phyloP scores from a whole-genome alignment of 805 yeast genomes.

The Candida incommunis region DNA sequence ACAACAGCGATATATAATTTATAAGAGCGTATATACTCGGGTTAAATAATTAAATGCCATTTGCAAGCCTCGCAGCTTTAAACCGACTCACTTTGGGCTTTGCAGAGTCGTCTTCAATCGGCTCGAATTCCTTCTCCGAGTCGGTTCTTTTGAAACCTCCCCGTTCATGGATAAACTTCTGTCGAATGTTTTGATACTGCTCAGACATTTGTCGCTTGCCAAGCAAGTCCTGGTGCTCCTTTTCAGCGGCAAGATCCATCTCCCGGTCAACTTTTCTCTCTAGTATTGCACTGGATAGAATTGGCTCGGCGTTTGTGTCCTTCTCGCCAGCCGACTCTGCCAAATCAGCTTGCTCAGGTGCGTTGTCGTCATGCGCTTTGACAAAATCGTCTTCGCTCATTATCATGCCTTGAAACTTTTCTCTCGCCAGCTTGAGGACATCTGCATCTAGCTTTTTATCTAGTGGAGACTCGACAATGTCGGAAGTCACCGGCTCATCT shows the following conservation, averaged over 20 bases:
- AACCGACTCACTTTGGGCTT: conserved; percentile 57
- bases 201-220: conserved; percentile 34
- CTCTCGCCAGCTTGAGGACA: not conserved
- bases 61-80: conserved; percentile 33
- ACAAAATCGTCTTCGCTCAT: conserved; percentile 8
- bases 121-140: conserved; percentile 46
- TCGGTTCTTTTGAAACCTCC: conserved; percentile 35
- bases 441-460: not conserved
- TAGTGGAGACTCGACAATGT: conserved; percentile 1
- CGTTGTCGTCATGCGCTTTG: conserved; percentile 12
- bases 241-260: not conserved
- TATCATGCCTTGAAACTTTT: not conserved
- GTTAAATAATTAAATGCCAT: too few relatives aligned
- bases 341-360: conserved; percentile 4
- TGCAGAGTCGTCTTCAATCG: conserved; percentile 49
- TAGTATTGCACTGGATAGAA: not conserved
- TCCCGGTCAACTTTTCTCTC: not conserved
- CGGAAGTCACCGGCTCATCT: conserved; percentile 1
- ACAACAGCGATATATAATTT: too few relatives aligned
- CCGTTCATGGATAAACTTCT: conserved; percentile 31
- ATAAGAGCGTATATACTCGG: too few relatives aligned
- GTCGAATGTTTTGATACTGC: conserved; percentile 44
- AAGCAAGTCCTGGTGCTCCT: not conserved
- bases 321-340: not conserved
- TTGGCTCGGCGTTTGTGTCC: not conserved